Base-by-base conservation (phyloP, 2,329 filamentous ascomycete genomes). In the Aspergillus uvarum region DNA sequence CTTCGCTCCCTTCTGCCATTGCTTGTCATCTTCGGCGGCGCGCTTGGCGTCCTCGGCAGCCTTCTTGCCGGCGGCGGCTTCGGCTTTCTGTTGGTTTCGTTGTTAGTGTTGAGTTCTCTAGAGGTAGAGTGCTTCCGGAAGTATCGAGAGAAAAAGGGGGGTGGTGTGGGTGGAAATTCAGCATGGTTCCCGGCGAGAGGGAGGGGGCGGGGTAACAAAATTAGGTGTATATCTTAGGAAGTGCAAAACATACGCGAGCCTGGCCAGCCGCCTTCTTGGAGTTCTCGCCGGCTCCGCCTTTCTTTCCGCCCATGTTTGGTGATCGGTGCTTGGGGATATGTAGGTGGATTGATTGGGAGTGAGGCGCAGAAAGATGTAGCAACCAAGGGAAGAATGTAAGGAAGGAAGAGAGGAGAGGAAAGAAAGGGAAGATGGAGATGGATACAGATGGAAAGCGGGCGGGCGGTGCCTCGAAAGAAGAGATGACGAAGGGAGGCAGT, bases 261-360 rank as follows among this genome's bases (percentile, higher is more conserved):
- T 97, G 92, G 65, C 94, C 95, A 8, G 89, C 86, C 2, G 80
- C 92, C 82, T 98, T 98, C 80, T 96, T 98, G 76, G 84, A 89
- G 79, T 90, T 92, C 64, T 96, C 92, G 56, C 81, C 85, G 56
- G 71, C 38, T 44, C 38, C 79, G 61, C 67, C 76, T 71, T 82
- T 85, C 77, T 90, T 93, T 78, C 90, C 91, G 68, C 82, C 88
- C 90, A 93, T 93, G 65, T 66, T 80, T 61, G 12, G 14, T 19
- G 10, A 31, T 50, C 22, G 22, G 22, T 22, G 11, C 26, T 47
- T 14, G 31, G 2, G 4, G 14, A 3, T 55, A 32, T 29, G 14
- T 31, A 14, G 19, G 44, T 52, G 19, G 11, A 26, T 6, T 35
- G 51, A 21, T 19, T 32, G 24, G n/a, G 54, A 12, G 54, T 10